A percentile compares a stretch with the other conserved stretches of the same genome.
These are phyloP conservation scores for Saccharomycopsis phalli DNA, from an alignment of 1,139 yeast genomes.

Conservation along the genomic window DNA sequence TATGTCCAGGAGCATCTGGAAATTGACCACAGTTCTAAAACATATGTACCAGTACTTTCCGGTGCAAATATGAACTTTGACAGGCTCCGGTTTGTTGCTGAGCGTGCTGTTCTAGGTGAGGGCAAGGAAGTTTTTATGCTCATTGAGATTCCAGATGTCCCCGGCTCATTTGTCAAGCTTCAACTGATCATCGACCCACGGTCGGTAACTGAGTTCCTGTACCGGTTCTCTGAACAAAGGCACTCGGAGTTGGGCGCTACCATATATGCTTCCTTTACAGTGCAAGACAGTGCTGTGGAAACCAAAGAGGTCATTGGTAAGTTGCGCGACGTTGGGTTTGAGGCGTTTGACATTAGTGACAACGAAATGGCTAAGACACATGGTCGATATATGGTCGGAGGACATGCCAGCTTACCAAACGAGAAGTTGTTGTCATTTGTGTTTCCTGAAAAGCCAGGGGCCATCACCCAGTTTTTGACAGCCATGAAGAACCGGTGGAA, in stretches of 20 bases:
- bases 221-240: slow-evolving; percentile 46
- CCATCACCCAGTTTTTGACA: slow-evolving; percentile 68
- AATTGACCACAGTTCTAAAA: slow-evolving; percentile 59
- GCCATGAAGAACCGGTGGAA: slow-evolving; percentile 78
- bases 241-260: slow-evolving; percentile 44
- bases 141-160: slow-evolving; percentile 82
- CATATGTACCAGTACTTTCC: slow-evolving; percentile 78
- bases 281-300: slow-evolving; percentile 51
- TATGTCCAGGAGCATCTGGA: slow-evolving; percentile 61
- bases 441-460: slow-evolving; percentile 97
- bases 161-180: slow-evolving; percentile 78
- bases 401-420: slow-evolving; percentile 55
- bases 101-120: slow-evolving; percentile 95
- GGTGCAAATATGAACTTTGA: slow-evolving; percentile 99
- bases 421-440: slow-evolving; percentile 81
- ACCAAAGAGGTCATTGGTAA: slow-evolving; percentile 36
- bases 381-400: slow-evolving; percentile 94
- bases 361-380: slow-evolving; percentile 94
- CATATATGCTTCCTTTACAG: slow-evolving; percentile 77
- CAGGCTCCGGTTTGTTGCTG: slow-evolving; percentile 91
- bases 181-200: slow-evolving; percentile 77
- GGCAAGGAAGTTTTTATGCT: slow-evolving; percentile 92
- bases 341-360: slow-evolving; percentile 76
- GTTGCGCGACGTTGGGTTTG: slow-evolving; percentile 41
- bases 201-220: slow-evolving; percentile 86